Percentiles rank a stretch among this genome's conserved stretches.
Evolutionary conservation across 441 rosid species (phyloP).

Genomic region (Euphorbia corollata): DNA sequence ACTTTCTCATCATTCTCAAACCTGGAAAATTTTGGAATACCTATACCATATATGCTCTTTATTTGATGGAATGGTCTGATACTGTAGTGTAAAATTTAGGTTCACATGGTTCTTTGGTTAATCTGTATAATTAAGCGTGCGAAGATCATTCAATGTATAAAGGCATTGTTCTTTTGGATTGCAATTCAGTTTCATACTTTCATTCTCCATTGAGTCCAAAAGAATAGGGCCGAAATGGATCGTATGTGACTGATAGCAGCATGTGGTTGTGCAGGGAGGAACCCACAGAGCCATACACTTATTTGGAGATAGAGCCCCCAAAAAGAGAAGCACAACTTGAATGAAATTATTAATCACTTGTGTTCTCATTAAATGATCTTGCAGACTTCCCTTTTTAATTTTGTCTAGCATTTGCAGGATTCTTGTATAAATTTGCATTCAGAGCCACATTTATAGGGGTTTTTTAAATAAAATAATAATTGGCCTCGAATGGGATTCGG

Average conservation of each 20-base stretch:
- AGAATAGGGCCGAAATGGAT: too few species aligned
- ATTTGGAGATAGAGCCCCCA: slow-evolving; percentile 79
- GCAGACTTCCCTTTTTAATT: not conserved
- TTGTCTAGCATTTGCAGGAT: not conserved
- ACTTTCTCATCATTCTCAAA: not conserved
- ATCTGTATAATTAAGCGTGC: not conserved
- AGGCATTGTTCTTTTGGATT: too few species aligned
- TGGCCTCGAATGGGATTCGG: not conserved
- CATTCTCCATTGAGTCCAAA: too few species aligned
- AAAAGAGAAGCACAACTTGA: slow-evolving; percentile 61
- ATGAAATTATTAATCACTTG: slow-evolving; percentile 20
- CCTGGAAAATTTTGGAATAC: not conserved
- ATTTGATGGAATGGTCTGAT: not conserved
- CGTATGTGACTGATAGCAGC: not conserved
- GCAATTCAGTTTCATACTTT: too few species aligned
- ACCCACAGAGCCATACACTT: slow-evolving; percentile 73
- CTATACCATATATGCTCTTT: not conserved
- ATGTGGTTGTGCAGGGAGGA: slow-evolving; percentile 60
- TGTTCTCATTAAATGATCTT: not conserved
- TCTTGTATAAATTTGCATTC: not conserved
- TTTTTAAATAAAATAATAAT: not conserved
- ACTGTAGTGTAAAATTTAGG: not conserved
- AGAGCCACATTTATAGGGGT: not conserved
- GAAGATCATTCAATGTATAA: not conserved
- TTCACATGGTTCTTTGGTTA: not conserved